Base-by-base conservation (phyloP, 495 filamentous ascomycete species). In the Aspergillus egyptiacus region DNA sequence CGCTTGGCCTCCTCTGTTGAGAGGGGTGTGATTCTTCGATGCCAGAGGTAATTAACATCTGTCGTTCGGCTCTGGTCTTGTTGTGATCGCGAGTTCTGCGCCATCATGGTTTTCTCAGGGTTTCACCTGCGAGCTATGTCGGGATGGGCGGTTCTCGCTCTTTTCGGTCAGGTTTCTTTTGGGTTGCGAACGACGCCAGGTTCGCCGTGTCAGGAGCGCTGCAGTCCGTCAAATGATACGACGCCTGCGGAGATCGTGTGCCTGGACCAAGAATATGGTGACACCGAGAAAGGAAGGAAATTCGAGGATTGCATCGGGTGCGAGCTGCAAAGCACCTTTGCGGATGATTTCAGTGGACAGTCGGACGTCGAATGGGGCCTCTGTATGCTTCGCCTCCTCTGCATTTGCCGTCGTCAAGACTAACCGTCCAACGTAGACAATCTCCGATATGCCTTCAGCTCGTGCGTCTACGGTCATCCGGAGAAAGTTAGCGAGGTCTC, bases 251-350 rank as follows among this genome's bases (percentile, higher is more conserved):
- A 85, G 39, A 78, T 85, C 33, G 62, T 63, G 1, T 85, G 82
- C 57, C 46, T 70, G 33, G 79, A 85, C 58, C 38, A 52, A 2
- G 61, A 69, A 4, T 84, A 71, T 53, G 65, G 63, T 13, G 59
- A 54, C 8, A 68, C 72, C 1, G 43, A 50, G 0, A 63, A 56
- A 8, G 82, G 81, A 1, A 64, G 58, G 20, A 64, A 66, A 35
- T 86, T 83, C 53, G 59, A 82, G 54, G 62, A 69, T 6, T 86
- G 83, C 44, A 44, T 84, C 20, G 62, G 66, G n/a, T 86, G 83
- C 50, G 60, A 80, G 42, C 63, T 84, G 53, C 59, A 71, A n/a
- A 85, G 81, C 46, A 65, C 66, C 6, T 77, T 71, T 48, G 51
- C 68, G 13, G 74, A 78, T 60, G 53, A 63, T 0, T 33, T 39